These are phyloP conservation scores for Candida freyschussii DNA, from an alignment of 1,139 yeast genomes.

Conservation along the genomic window DNA sequence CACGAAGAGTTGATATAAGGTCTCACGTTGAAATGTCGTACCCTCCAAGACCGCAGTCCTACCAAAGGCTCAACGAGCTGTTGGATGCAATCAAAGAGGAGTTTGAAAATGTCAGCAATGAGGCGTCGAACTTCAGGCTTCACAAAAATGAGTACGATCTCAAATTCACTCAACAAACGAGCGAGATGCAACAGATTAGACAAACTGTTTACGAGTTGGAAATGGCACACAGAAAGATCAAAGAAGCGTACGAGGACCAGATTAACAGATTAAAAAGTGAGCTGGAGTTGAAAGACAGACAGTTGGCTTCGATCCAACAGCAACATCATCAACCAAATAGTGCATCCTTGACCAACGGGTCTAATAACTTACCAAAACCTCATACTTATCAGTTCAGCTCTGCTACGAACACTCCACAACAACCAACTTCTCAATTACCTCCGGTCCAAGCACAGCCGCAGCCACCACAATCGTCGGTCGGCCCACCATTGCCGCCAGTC, in stretches of 20 bases:
- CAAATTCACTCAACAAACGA: slow-evolving; percentile 86
- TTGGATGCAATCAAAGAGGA: slow-evolving; percentile 91
- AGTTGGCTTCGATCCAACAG: slow-evolving; percentile 38
- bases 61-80: slow-evolving; percentile 48
- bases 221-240: slow-evolving; percentile 89
- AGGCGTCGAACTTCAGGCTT: slow-evolving; percentile 80
- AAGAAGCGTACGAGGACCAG: slow-evolving; percentile 94
- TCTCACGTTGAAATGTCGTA: too few relatives aligned
- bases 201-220: slow-evolving; percentile 93
- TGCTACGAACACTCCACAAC: slow-evolving; percentile 24
- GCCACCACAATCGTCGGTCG: too few relatives aligned
- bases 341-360: slow-evolving; percentile 18
- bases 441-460: slow-evolving; percentile 25
- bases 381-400: slow-evolving; percentile 15
- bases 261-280: slow-evolving; percentile 81
- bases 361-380: slow-evolving; percentile 22
- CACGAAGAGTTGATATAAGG: too few relatives aligned
- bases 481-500: too few relatives aligned
- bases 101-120: slow-evolving; percentile 80
- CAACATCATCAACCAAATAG: slow-evolving; percentile 29
- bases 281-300: slow-evolving; percentile 69
- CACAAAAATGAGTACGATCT: slow-evolving; percentile 93
- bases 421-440: slow-evolving; percentile 28
- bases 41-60: slow-evolving; percentile 25
- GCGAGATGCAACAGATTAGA: slow-evolving; percentile 91